Conservation (phyloP, 2,329 filamentous ascomycete genomes). For the Berkeleyomyces rouxiae region DNA sequence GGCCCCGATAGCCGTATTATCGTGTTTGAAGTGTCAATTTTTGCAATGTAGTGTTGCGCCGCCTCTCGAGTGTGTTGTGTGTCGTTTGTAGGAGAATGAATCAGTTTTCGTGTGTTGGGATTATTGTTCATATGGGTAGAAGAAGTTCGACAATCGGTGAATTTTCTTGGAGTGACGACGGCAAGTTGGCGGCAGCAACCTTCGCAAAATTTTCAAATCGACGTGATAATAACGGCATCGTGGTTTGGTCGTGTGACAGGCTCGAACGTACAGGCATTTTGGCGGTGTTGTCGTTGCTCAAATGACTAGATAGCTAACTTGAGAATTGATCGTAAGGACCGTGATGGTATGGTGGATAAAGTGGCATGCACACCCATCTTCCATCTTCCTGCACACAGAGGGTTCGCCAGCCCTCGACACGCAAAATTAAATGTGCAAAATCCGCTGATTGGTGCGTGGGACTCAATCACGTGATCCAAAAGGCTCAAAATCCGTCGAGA, state of each 20-base stretch:
- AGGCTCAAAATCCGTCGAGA: background rate
- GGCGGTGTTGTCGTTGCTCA: constrained; percentile 14
- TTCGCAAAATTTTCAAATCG: constrained; percentile 11
- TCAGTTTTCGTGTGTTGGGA: background rate
- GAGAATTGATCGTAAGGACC: constrained; percentile 9
- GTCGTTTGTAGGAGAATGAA: background rate
- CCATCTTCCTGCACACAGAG: constrained; percentile 9
- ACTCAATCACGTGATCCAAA: constrained; percentile 6
- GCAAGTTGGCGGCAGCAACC: background rate
- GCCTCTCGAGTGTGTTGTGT: background rate
- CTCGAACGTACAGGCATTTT: constrained; percentile 15
- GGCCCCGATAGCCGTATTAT: background rate
- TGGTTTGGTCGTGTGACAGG: constrained; percentile 4
- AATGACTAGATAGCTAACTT: constrained; percentile 14
- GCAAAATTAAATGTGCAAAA: constrained; percentile 13
- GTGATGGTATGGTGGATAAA: constrained; percentile 13
- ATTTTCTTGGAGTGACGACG: background rate
- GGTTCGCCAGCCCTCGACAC: constrained; percentile 11
- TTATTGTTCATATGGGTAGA: background rate
- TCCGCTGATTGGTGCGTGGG: constrained; percentile 10
- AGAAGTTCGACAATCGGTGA: background rate
- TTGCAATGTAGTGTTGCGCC: background rate
- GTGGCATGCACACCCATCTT: constrained; percentile 10
- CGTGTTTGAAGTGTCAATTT: background rate
- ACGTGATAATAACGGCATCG: constrained; percentile 4